A percentile compares a stretch with the other conserved stretches of the same genome.
Conservation (phyloP, 805 yeast species). For the Jamesozyma lodderae region DNA sequence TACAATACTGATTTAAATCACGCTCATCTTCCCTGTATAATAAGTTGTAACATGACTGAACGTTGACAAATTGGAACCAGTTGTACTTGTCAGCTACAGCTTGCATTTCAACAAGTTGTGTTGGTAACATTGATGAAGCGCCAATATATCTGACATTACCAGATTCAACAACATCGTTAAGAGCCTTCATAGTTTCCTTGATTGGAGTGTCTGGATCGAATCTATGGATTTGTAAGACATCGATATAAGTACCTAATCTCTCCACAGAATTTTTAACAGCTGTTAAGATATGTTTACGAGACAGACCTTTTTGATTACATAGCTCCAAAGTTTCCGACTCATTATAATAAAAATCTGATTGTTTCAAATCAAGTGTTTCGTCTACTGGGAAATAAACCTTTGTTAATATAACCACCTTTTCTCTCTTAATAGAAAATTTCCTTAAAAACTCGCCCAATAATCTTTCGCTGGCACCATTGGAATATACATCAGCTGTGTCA, state of each 20-base stretch:
- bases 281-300: conserved; percentile 40
- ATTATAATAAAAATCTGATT: background rate
- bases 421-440: conserved; percentile 43
- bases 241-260: conserved; percentile 42
- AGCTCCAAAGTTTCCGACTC: background rate
- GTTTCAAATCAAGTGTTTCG: conserved; percentile 6
- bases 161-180: conserved; percentile 43
- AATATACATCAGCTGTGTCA: conserved; percentile 44
- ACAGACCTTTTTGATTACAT: conserved; percentile 32
- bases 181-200: conserved; percentile 43
- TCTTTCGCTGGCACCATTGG: conserved; percentile 41
- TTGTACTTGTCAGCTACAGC: conserved; percentile 37
- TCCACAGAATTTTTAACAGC: conserved; percentile 34
- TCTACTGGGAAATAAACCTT: conserved; percentile 34
- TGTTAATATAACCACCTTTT: conserved; percentile 45
- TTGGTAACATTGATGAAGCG: conserved; percentile 49
- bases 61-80: conserved; percentile 36
- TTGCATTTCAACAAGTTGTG: conserved; percentile 45
- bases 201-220: conserved; percentile 38
- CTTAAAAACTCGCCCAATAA: conserved; percentile 45
- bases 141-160: conserved; percentile 49
- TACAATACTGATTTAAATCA: conserved; percentile 49
- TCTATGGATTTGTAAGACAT: conserved; percentile 48
- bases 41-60: conserved; percentile 52
- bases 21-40: conserved; percentile 55